Percentiles rank a stretch among this genome's conserved stretches.
These are phyloP conservation scores for Pinus albicaulis DNA, from an alignment of 75 land plant species.

Conservation along the genomic window DNA sequence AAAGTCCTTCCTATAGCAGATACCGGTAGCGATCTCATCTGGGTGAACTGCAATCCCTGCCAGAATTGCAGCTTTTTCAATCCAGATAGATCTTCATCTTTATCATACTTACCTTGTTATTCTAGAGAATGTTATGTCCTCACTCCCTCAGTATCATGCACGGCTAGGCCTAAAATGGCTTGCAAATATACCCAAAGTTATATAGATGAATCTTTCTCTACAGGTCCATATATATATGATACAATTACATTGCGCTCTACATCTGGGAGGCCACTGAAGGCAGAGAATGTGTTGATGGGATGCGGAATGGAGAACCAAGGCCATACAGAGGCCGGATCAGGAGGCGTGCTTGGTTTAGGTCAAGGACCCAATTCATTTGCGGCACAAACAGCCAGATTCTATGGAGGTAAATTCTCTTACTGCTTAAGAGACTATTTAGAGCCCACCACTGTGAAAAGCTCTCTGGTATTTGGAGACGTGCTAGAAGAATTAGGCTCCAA, in stretches of 20 bases:
- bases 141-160: conserved; percentile 10
- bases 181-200: conserved; percentile 32
- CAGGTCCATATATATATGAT: conserved; percentile 41
- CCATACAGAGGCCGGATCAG: conserved; percentile 4
- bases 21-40: conserved; percentile 78
- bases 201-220: conserved; percentile 25
- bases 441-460: conserved; percentile 28
- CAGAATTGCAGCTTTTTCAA: background rate
- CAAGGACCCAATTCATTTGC: conserved; percentile 42
- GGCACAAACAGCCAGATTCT: background rate
- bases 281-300: conserved; percentile 22
- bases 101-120: conserved; percentile 22
- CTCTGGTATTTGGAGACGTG: conserved; percentile 47
- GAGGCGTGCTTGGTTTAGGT: conserved; percentile 62
- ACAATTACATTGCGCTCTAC: conserved; percentile 24
- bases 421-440: conserved; percentile 56
- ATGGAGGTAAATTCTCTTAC: conserved; percentile 60
- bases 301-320: conserved; percentile 25
- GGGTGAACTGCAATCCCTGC: conserved; percentile 49
- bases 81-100: conserved; percentile 21
- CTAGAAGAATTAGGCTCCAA: background rate
- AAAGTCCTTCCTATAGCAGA: conserved; percentile 41
- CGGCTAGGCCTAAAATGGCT: conserved; percentile 12
- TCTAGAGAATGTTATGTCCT: conserved; percentile 17
- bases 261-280: conserved; percentile 2